A percentile compares a stretch with the other conserved stretches of the same genome.
phyloP scores from a whole-genome alignment of 106 monocot species.

The Amphibolis antarctica region DNA sequence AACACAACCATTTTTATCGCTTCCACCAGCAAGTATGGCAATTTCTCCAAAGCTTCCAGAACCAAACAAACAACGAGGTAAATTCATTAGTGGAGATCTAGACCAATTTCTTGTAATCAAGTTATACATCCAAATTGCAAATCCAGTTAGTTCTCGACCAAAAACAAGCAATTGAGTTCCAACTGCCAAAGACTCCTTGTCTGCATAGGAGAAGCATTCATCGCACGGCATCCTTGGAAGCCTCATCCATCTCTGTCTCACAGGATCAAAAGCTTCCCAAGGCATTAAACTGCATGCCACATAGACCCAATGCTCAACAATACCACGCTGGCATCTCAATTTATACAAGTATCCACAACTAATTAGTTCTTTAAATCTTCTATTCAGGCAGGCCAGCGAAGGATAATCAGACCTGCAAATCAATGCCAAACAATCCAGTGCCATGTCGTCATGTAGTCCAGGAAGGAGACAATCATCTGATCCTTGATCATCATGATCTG shows the following conservation, averaged over 20 bases:
- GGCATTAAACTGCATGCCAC: constrained; percentile 64
- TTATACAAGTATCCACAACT: constrained; percentile 66
- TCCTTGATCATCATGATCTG: constrained; percentile 1
- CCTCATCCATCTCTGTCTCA: constrained; percentile 50
- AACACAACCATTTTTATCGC: constrained; percentile 50
- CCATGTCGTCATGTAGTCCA: constrained; percentile 3
- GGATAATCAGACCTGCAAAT: constrained; percentile 62
- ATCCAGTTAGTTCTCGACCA: constrained; percentile 65
- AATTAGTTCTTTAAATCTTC: constrained; percentile 39
- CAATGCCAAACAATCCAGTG: not conserved
- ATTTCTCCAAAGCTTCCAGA: constrained; percentile 58
- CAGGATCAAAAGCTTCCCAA: constrained; percentile 82
- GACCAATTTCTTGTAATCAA: constrained; percentile 54
- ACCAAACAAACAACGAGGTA: constrained; percentile 72
- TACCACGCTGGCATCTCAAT: constrained; percentile 42
- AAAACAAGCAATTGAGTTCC: constrained; percentile 89
- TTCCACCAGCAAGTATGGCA: constrained; percentile 77
- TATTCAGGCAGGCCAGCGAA: constrained; percentile 52
- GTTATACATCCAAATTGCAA: constrained; percentile 74
- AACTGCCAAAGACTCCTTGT: constrained; percentile 85
- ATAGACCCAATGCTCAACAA: constrained; percentile 71
- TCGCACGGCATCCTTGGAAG: constrained; percentile 85
- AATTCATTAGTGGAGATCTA: constrained; percentile 44
- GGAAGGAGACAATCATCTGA: not conserved
- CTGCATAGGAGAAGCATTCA: constrained; percentile 68